These are phyloP conservation scores for Cryphonectria nitschkei DNA, from an alignment of 2,329 filamentous ascomycete species.

Conservation along the genomic window DNA sequence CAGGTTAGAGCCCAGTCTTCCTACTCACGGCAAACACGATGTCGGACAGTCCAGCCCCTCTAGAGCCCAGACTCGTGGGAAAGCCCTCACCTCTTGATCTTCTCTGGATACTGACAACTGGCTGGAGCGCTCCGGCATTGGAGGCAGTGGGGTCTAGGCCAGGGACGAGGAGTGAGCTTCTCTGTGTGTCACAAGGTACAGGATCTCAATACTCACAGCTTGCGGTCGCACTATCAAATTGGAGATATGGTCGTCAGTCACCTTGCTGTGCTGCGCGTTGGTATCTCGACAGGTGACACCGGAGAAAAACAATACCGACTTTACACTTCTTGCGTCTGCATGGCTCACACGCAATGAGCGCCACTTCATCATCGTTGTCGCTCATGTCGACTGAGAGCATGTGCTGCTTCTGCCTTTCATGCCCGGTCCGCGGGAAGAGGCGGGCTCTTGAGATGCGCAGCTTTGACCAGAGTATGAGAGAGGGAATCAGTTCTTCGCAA, in stretches of 20 bases:
- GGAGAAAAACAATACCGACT: constrained; percentile 25
- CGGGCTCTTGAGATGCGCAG: background rate
- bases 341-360: constrained; percentile 24
- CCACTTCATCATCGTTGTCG: constrained; percentile 16
- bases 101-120: constrained; percentile 20
- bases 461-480: background rate
- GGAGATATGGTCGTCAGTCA: constrained; percentile 13
- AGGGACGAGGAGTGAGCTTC: background rate
- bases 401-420: too few relatives aligned
- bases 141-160: constrained; percentile 21
- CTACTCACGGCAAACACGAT: background rate
- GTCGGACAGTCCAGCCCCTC: background rate
- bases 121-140: constrained; percentile 20
- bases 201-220: constrained; percentile 17
- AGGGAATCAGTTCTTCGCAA: background rate
- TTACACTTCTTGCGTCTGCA: constrained; percentile 29
- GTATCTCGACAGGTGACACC: background rate
- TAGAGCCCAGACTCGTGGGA: background rate
- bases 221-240: constrained; percentile 27
- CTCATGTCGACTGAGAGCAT: constrained; percentile 15
- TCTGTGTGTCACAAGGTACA: background rate
- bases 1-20: background rate
- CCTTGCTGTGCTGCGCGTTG: background rate
- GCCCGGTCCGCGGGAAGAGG: background rate
- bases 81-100: constrained; percentile 20